Evolutionary conservation across 495 filamentous ascomycete species (phyloP), one percentile per base, ranked within the genome.

Genomic region (Evansstolkia leycettana): DNA sequence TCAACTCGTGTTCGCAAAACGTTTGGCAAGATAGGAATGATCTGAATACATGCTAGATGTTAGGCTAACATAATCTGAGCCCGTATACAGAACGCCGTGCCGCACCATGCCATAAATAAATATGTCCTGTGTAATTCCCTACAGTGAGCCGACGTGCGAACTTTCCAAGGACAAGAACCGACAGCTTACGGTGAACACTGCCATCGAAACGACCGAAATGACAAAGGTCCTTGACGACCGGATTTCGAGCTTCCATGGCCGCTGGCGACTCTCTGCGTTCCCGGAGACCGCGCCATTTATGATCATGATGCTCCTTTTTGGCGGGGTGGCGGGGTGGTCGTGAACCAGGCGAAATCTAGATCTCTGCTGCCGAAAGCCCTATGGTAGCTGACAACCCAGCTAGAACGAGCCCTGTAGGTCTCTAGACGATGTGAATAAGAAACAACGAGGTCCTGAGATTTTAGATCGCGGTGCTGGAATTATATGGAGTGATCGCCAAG

Each of bases 11-110:
- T 50, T 12, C 69, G 59, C 7, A 90, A 57, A 0, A 80, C 73
- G 40, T 83, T 84, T 0, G 85, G 84, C 12, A 92, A 69, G 16
- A 89, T 80, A 2, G 84, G 84, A 4, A 89, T 72, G 26, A 89
- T 75, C 67, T 71, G 40, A 6, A 33, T 14, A 6, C 28, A 29
- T 5, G 10, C 34, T 64, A 4, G 14, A 47, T 5, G 59, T 36
- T 25, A 82, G 52, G 14, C 64, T 63, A 8, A 55, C 68, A 33
- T 69, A 60, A 5, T 48, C 39, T 7, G 65, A 53, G 2, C 82
- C 54, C 4, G 74, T 65, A 36, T 76, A 82, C 2, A 77, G 78
- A 11, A 81, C 62, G 17, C 80, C 72, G 3, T 73, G 75, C 30
- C 80, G 59, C 18, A 87, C 73, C 41, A 86, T 61, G 16, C 68